Evolutionary conservation across 2,329 filamentous ascomycete species (phyloP).

Genomic region (Aspergillus persii): DNA sequence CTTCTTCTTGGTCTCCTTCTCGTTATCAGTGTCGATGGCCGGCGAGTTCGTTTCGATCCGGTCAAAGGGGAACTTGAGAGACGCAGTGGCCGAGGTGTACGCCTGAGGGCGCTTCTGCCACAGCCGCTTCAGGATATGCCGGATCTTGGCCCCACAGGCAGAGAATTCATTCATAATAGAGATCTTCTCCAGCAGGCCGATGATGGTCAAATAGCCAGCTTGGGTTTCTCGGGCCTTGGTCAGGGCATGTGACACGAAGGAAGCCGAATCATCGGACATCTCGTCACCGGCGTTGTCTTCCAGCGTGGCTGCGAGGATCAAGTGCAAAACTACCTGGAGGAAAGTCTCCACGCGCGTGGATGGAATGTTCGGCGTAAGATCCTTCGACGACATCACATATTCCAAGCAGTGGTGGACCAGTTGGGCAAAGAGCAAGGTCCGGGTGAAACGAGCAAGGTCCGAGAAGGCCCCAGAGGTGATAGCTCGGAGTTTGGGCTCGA

Average conservation of each 20-base stretch:
- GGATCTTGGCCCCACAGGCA: constrained; percentile 79
- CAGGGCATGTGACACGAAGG: constrained; percentile 72
- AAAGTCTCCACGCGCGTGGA: constrained; percentile 85
- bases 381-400: constrained; percentile 70
- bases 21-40: constrained; percentile 59
- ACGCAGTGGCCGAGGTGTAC: constrained; percentile 66
- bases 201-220: constrained; percentile 46
- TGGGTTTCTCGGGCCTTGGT: constrained; percentile 55
- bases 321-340: constrained; percentile 84
- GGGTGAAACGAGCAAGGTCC: constrained; percentile 74
- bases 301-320: constrained; percentile 78
- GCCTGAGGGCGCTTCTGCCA: constrained; percentile 74
- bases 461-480: constrained; percentile 77
- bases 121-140: constrained; percentile 77
- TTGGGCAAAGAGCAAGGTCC: constrained; percentile 81
- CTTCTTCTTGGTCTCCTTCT: constrained; percentile 79
- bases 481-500: constrained; percentile 77
- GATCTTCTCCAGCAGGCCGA: constrained; percentile 53
- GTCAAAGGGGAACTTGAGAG: constrained; percentile 65
- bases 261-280: constrained; percentile 50
- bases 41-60: constrained; percentile 79
- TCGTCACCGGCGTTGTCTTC: constrained; percentile 70
- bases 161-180: constrained; percentile 71
- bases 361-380: constrained; percentile 71
- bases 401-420: constrained; percentile 84